These are phyloP conservation scores for Wickerhamomyces pijperi DNA, from an alignment of 805 yeast genomes.

Conservation along the genomic window DNA sequence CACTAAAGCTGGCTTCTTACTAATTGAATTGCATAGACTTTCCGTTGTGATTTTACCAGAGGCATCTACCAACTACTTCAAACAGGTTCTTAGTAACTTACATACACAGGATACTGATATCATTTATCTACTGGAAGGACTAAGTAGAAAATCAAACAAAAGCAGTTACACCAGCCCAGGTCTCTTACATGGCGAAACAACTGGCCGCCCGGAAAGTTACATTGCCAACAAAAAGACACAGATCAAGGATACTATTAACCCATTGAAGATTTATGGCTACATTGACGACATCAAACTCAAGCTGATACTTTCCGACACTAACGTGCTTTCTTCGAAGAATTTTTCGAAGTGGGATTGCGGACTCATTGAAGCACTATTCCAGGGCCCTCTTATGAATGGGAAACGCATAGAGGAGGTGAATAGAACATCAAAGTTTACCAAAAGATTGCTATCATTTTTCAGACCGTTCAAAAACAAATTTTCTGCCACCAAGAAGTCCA, in stretches of 20 bases:
- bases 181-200: no score
- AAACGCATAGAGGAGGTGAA: slow-evolving; percentile 66
- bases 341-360: slow-evolving; percentile 86
- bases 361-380: slow-evolving; percentile 55
- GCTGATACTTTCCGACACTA: slow-evolving; percentile 52
- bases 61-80: slow-evolving; percentile 20
- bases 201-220: no score
- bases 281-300: slow-evolving; percentile 59
- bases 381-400: slow-evolving; percentile 72
- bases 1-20: slow-evolving; percentile 50
- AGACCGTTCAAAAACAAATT: slow-evolving; percentile 87
- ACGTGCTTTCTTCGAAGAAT: slow-evolving; percentile 67
- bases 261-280: slow-evolving; percentile 3
- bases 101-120: slow-evolving; percentile 15
- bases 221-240: slow-evolving; percentile 12
- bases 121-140: slow-evolving; percentile 36
- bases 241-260: neutral
- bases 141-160: slow-evolving; percentile 27
- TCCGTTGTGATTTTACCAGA: slow-evolving; percentile 45
- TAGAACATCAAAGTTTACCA: slow-evolving; percentile 74
- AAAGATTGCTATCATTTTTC: slow-evolving; percentile 74
- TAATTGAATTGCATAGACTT: slow-evolving; percentile 50
- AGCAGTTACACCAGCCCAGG: no score
- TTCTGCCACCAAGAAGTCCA: slow-evolving; percentile 38
- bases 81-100: neutral